These are phyloP conservation scores for Echium plantagineum DNA, from an alignment of 257 asterid species.

Conservation along the genomic window DNA sequence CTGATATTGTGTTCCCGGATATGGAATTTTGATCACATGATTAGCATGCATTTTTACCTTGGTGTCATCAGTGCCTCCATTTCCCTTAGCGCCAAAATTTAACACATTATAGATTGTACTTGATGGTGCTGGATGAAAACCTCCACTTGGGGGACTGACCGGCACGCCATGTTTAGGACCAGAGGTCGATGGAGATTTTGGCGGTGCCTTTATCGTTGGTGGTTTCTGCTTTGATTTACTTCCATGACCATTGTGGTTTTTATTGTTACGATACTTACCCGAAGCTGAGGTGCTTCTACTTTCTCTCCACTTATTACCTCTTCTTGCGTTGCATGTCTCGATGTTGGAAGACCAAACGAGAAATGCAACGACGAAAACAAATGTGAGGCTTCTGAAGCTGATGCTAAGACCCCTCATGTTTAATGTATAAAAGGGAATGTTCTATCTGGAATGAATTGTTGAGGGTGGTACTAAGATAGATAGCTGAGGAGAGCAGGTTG, in stretches of 20 bases:
- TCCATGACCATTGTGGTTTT: slow-evolving; percentile 32
- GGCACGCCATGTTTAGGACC: slow-evolving; percentile 2
- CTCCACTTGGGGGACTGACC: slow-evolving; percentile 14
- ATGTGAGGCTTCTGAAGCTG: slow-evolving; percentile 36
- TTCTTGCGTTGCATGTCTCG: slow-evolving; percentile 56
- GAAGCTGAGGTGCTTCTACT: slow-evolving; percentile 26
- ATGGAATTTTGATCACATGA: too few species aligned
- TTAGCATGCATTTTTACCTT: slow-evolving; percentile 37
- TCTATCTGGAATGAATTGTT: neutral
- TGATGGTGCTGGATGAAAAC: slow-evolving; percentile 19
- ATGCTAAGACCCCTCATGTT: slow-evolving; percentile 34
- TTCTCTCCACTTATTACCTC: slow-evolving; percentile 49
- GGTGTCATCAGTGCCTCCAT: slow-evolving; percentile 83
- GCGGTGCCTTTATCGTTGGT: slow-evolving; percentile 13
- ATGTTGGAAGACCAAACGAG: slow-evolving; percentile 38
- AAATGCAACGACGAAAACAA: slow-evolving; percentile 28
- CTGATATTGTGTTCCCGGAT: too few species aligned
- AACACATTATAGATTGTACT: slow-evolving; percentile 37
- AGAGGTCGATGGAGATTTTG: slow-evolving; percentile 19
- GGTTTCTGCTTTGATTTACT: slow-evolving; percentile 39
- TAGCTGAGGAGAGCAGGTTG: slow-evolving; percentile 12
- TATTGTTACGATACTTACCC: slow-evolving; percentile 26
- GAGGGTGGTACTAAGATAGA: slow-evolving; percentile 2
- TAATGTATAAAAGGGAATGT: slow-evolving; percentile 1
- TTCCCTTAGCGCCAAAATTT: slow-evolving; percentile 84